Conservation (phyloP, 192 early-diverging fungal genomes). For the Coemansia sp. region DNA sequence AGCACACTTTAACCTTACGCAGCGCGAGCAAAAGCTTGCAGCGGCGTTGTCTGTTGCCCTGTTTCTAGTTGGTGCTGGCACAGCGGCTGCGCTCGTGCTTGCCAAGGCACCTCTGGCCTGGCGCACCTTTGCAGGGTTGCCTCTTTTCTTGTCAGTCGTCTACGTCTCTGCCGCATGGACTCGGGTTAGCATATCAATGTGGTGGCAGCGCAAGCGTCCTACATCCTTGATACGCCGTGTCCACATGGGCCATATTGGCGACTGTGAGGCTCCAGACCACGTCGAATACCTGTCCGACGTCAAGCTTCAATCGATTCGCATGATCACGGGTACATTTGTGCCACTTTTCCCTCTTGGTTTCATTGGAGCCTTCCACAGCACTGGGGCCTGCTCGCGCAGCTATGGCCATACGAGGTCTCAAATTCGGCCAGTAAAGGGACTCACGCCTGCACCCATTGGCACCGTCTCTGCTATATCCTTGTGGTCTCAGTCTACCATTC, state of each 20-base stretch:
- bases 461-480: slow-evolving; percentile 7
- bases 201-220: slow-evolving; percentile 28
- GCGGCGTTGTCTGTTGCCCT: slow-evolving; percentile 1
- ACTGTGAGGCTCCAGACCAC: not conserved
- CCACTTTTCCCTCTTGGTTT: slow-evolving; percentile 1
- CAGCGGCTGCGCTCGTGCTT: slow-evolving; percentile 8
- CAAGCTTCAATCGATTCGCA: not conserved
- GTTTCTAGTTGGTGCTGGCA: slow-evolving; percentile 9
- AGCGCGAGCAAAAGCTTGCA: slow-evolving; percentile 6
- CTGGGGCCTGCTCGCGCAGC: not conserved
- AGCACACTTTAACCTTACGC: slow-evolving; percentile 35
- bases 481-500: slow-evolving; percentile 24
- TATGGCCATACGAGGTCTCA: not conserved
- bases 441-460: not conserved
- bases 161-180: slow-evolving; percentile 15
- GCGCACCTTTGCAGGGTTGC: slow-evolving; percentile 20
- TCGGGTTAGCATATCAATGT: slow-evolving; percentile 26
- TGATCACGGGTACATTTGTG: slow-evolving; percentile 10
- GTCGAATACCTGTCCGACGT: not conserved
- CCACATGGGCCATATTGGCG: not conserved
- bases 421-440: not conserved
- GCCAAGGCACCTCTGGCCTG: slow-evolving; percentile 12
- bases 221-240: slow-evolving; percentile 11
- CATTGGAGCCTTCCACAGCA: not conserved
- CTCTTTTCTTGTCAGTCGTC: slow-evolving; percentile 11